Conservation (phyloP, 2,329 filamentous ascomycete species). For the Fusarium chlamydosporum region DNA sequence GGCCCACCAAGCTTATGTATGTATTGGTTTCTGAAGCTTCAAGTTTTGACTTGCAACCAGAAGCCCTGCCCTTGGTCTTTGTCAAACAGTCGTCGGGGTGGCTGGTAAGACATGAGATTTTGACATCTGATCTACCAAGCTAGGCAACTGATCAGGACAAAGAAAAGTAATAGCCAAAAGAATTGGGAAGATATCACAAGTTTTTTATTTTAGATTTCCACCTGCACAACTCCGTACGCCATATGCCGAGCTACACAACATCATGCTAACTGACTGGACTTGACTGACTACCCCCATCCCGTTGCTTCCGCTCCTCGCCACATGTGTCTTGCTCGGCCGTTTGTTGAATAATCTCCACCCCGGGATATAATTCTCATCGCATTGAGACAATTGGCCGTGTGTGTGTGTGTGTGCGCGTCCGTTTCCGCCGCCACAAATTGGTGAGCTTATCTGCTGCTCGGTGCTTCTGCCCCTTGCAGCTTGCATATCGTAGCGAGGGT, state of each 20-base stretch:
- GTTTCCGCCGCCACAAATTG: slow-evolving; percentile 32
- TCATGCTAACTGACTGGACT: slow-evolving; percentile 34
- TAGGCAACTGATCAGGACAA: slow-evolving; percentile 1
- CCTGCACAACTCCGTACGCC: slow-evolving; percentile 42
- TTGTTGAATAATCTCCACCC: slow-evolving; percentile 32
- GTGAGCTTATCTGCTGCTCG: slow-evolving; percentile 23
- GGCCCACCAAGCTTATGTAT: slow-evolving; percentile 26
- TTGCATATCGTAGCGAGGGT: slow-evolving; percentile 42
- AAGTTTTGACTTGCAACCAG: slow-evolving; percentile 18
- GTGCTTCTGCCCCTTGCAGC: slow-evolving; percentile 46
- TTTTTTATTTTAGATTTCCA: slow-evolving; percentile 37
- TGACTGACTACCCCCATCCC: slow-evolving; percentile 6
- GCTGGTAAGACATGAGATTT: slow-evolving; percentile 5
- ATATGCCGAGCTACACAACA: slow-evolving; percentile 45
- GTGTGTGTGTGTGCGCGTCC: slow-evolving; percentile 8
- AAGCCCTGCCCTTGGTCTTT: slow-evolving; percentile 3
- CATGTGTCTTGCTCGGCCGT: slow-evolving; percentile 20
- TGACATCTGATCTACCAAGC: slow-evolving; percentile 1
- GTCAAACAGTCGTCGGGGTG: slow-evolving; percentile 19
- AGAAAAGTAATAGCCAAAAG: not conserved
- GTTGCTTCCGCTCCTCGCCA: slow-evolving; percentile 20
- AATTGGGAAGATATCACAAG: slow-evolving; percentile 29
- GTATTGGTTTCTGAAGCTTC: slow-evolving; percentile 10
- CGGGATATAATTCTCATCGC: slow-evolving; percentile 8
- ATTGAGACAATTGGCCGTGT: slow-evolving; percentile 10